phyloP scores from a whole-genome alignment of 441 rosid species.

The Gossypium laxum region DNA sequence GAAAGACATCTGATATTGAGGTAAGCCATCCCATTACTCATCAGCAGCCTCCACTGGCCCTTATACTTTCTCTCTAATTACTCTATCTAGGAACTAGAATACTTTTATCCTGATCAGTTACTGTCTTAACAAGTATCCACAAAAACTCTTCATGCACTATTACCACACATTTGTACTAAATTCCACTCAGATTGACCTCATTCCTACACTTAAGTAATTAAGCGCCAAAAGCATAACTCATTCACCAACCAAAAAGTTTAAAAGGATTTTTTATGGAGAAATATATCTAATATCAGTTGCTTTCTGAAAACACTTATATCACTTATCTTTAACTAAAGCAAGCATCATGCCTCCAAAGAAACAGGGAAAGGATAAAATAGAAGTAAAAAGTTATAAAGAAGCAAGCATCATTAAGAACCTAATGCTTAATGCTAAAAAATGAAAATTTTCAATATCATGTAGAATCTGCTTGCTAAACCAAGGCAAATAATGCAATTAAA shows the following conservation, averaged over 20 bases:
- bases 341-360: background rate
- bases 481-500: conserved; percentile 5
- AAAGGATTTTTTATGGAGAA: background rate
- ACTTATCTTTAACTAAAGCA: background rate
- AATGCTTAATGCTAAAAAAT: background rate
- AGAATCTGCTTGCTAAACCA: background rate
- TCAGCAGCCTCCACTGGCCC: background rate
- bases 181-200: background rate
- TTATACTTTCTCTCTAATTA: background rate
- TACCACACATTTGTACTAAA: background rate
- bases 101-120: background rate
- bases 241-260: background rate
- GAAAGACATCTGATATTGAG: background rate
- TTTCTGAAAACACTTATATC: background rate
- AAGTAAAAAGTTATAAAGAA: background rate
- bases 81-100: background rate
- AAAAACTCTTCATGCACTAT: background rate
- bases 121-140: background rate
- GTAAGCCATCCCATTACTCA: background rate
- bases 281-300: background rate
- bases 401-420: background rate
- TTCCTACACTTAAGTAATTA: background rate
- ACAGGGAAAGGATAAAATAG: background rate
- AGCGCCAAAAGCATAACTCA: background rate
- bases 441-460: background rate